A percentile compares a stretch with the other conserved stretches of the same genome.
Evolutionary conservation across 495 filamentous ascomycete species (phyloP).

Genomic region (Sordaria brevicollis): DNA sequence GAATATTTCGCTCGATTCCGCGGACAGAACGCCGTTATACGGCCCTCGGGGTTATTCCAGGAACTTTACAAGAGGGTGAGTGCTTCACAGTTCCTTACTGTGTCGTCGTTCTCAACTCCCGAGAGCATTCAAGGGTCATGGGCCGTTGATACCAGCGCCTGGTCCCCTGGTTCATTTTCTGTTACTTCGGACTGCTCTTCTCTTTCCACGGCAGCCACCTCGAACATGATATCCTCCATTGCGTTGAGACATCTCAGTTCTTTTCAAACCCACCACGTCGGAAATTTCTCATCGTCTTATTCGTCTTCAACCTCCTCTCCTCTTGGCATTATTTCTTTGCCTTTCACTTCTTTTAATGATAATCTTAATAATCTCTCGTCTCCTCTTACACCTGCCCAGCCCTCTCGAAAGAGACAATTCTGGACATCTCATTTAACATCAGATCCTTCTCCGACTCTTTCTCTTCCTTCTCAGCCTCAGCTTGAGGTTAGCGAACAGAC

Average conservation of each 20-base stretch:
- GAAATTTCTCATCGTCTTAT: constrained; percentile 13
- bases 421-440: constrained; percentile 22
- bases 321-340: constrained; percentile 2
- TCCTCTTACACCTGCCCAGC: constrained; percentile 1
- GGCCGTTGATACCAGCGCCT: constrained; percentile 28
- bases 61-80: constrained; percentile 43
- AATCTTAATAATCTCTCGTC: constrained; percentile 11
- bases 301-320: constrained; percentile 13
- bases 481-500: constrained; percentile 18
- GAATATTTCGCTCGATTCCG: constrained; percentile 45
- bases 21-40: constrained; percentile 33
- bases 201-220: constrained; percentile 16
- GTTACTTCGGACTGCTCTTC: constrained; percentile 23
- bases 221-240: constrained; percentile 9
- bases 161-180: constrained; percentile 20
- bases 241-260: constrained; percentile 9
- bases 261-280: constrained; percentile 12
- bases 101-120: constrained; percentile 16
- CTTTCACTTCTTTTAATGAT: constrained; percentile 5
- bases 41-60: constrained; percentile 38
- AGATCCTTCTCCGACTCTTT: constrained; percentile 3
- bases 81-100: constrained; percentile 22
- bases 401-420: constrained; percentile 6
- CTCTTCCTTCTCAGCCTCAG: constrained; percentile 12
- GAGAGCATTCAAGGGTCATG: constrained; percentile 7